Conservation (phyloP, 208 protist species). For the Angomonas ambiguus region DNA sequence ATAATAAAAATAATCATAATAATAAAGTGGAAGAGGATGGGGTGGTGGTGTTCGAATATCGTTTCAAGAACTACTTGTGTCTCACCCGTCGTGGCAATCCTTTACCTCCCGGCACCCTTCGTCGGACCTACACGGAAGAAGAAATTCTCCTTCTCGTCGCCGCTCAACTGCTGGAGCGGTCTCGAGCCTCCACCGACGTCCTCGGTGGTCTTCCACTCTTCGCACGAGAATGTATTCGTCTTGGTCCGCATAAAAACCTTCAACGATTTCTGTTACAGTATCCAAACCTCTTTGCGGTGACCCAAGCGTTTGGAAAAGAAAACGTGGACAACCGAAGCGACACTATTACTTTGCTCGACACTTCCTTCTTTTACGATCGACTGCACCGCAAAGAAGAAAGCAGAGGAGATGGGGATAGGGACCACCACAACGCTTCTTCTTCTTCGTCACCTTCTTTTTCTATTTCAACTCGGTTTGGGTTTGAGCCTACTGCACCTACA, state of each 20-base stretch:
- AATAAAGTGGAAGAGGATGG: too few species aligned
- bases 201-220: constrained; percentile 33
- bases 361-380: too few species aligned
- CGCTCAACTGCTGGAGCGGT: constrained; percentile 24
- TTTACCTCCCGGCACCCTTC: constrained; percentile 43
- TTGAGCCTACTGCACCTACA: too few species aligned
- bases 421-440: too few species aligned
- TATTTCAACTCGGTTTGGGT: too few species aligned
- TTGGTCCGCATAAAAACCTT: background rate
- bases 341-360: too few species aligned
- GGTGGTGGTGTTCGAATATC: constrained; percentile 62
- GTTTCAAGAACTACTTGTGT: constrained; percentile 30
- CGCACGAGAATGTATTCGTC: constrained; percentile 36
- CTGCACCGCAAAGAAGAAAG: too few species aligned
- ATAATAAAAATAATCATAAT: background rate
- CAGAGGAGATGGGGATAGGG: too few species aligned
- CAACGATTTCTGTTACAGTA: background rate
- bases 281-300: background rate
- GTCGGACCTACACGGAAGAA: constrained; percentile 34
- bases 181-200: constrained; percentile 16
- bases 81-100: constrained; percentile 46
- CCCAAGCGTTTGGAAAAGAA: too few species aligned
- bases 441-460: too few species aligned
- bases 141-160: constrained; percentile 45
- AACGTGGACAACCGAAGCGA: too few species aligned